Percentiles rank a stretch among this genome's conserved stretches.
Conservation (phyloP, 345 rosid species). For the Euclidium syriacum region DNA sequence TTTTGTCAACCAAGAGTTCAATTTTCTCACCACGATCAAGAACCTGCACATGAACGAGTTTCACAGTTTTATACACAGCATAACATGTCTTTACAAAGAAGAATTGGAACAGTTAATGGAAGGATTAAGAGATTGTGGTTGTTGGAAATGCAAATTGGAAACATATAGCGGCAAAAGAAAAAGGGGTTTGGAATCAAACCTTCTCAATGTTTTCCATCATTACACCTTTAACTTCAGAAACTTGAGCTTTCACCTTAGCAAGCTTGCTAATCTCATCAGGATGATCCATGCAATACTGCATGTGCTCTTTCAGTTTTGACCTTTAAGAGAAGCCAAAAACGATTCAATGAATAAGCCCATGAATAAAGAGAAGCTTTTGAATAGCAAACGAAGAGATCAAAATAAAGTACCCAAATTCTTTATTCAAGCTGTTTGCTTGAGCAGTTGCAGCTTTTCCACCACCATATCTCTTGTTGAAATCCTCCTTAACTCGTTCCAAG, state of each 20-base stretch:
- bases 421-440: conserved; percentile 64
- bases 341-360: neutral
- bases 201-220: conserved; percentile 98
- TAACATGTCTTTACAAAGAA: neutral
- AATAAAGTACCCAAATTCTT: conserved; percentile 64
- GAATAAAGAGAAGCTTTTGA: neutral
- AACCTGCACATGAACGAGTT: conserved; percentile 44
- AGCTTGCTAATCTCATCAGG: conserved; percentile 99
- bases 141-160: neutral
- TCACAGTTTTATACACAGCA: neutral
- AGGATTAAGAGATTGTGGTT: neutral
- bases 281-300: conserved; percentile 91
- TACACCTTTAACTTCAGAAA: conserved; percentile 95
- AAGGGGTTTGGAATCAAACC: conserved; percentile 38
- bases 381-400: neutral
- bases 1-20: conserved; percentile 90
- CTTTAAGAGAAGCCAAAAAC: conserved; percentile 33
- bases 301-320: conserved; percentile 84
- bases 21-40: conserved; percentile 90
- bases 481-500: conserved; percentile 86
- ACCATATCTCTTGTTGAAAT: conserved; percentile 78
- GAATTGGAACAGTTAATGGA: neutral
- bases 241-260: conserved; percentile 97
- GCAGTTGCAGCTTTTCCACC: conserved; percentile 91
- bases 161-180: neutral